A percentile compares a stretch with the other conserved stretches of the same genome.
These are phyloP conservation scores for Senecio squalidus DNA, from an alignment of 140 eudicot genomes.

Conservation along the genomic window DNA sequence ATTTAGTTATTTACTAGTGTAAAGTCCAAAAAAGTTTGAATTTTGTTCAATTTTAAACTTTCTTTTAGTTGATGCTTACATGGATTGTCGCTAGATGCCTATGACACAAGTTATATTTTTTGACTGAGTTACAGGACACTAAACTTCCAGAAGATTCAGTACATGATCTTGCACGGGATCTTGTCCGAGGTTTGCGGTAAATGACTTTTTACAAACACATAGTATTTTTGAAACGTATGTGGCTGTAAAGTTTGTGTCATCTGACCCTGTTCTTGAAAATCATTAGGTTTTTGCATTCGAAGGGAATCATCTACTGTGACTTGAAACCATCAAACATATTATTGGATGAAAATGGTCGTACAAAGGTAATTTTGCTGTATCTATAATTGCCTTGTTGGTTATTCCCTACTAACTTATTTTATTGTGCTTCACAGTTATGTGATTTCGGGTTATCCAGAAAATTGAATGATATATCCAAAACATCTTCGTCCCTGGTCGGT, in stretches of 20 bases:
- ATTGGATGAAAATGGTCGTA: slow-evolving; percentile 88
- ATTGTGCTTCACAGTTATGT: slow-evolving; percentile 58
- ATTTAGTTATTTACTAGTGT: too few relatives aligned
- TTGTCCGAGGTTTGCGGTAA: slow-evolving; percentile 87
- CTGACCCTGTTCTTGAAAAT: slow-evolving; percentile 15
- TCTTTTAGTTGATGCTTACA: not conserved
- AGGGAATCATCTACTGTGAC: slow-evolving; percentile 90
- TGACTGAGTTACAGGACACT: slow-evolving; percentile 52
- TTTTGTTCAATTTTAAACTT: not conserved
- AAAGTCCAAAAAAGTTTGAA: too few relatives aligned
- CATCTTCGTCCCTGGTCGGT: slow-evolving; percentile 75
- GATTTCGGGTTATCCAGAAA: slow-evolving; percentile 93
- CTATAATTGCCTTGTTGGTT: slow-evolving; percentile 7
- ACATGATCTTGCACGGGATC: slow-evolving; percentile 80
- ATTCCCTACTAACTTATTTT: slow-evolving; percentile 6
- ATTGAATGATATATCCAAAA: slow-evolving; percentile 70
- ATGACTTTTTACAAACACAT: slow-evolving; percentile 17
- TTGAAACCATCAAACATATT: slow-evolving; percentile 91
- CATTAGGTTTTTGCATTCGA: slow-evolving; percentile 80
- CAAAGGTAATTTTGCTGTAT: slow-evolving; percentile 56
- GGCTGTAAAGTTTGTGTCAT: not conserved
- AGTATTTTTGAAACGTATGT: not conserved
- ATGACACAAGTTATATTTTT: slow-evolving; percentile 1
- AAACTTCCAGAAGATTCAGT: slow-evolving; percentile 95
- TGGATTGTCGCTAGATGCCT: not conserved